phyloP scores from a whole-genome alignment of 2,329 filamentous ascomycete species.

The Coniochaeta sp. region DNA sequence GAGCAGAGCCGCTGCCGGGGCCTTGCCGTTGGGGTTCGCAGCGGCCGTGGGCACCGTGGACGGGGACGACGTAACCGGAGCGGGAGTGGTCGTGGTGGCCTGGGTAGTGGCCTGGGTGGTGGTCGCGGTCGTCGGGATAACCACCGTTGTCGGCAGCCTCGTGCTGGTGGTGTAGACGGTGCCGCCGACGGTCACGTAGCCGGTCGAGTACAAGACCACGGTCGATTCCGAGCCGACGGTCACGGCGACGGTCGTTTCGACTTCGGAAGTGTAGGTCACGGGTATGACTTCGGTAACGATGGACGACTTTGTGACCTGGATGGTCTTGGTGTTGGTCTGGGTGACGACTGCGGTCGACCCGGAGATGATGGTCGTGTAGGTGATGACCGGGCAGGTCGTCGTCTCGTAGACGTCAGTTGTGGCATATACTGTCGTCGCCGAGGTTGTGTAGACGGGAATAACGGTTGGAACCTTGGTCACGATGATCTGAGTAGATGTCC shows the following conservation, averaged over 20 bases:
- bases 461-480: constrained; percentile 22
- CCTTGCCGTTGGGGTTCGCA: constrained; percentile 4
- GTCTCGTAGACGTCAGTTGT: constrained; percentile 29
- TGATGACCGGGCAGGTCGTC: constrained; percentile 29
- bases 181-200: constrained; percentile 21
- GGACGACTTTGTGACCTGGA: constrained; percentile 27
- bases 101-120: constrained; percentile 4
- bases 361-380: constrained; percentile 33
- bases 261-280: constrained; percentile 28
- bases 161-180: constrained; percentile 17
- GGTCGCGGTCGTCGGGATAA: constrained; percentile 18
- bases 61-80: neutral
- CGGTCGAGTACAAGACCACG: constrained; percentile 26
- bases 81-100: constrained; percentile 4
- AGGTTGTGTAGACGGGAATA: constrained; percentile 25
- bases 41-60: constrained; percentile 24
- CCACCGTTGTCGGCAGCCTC: constrained; percentile 19
- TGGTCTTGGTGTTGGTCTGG: constrained; percentile 33
- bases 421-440: constrained; percentile 22
- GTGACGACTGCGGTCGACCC: constrained; percentile 33
- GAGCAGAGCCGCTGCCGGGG: constrained; percentile 25
- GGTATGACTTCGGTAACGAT: constrained; percentile 31
- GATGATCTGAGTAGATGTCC: constrained; percentile 30
- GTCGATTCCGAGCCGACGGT: constrained; percentile 22
- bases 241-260: constrained; percentile 33